phyloP scores from a whole-genome alignment of 1,284 basidiomycete genomes.

The Stereum hirsutum region DNA sequence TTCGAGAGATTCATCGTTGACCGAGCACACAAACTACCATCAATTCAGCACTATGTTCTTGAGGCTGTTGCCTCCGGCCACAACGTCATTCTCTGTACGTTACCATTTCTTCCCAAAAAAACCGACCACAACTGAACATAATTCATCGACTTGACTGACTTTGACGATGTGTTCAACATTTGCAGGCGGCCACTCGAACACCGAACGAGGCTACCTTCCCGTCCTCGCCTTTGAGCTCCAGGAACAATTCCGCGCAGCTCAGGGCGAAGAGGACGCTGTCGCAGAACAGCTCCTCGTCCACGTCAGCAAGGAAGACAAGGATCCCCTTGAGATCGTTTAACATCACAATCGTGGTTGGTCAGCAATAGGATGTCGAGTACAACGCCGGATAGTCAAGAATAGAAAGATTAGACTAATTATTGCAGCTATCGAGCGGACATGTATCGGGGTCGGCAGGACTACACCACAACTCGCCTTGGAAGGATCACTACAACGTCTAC shows the following conservation, averaged over 20 bases:
- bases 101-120: no score
- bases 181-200: conserved; percentile 59
- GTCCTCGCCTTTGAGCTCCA: conserved; percentile 54
- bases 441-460: no score
- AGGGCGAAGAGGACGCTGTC: conserved; percentile 11
- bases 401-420: no score
- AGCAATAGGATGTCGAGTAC: neutral
- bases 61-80: conserved; percentile 65
- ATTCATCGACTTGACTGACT: conserved; percentile 1
- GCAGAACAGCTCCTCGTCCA: conserved; percentile 34
- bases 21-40: conserved; percentile 6
- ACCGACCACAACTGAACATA: conserved; percentile 1
- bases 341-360: neutral
- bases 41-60: conserved; percentile 70
- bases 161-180: conserved; percentile 2
- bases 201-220: conserved; percentile 80
- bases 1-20: no score
- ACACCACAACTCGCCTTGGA: no score
- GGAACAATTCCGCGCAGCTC: conserved; percentile 18
- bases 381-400: neutral
- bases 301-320: conserved; percentile 49
- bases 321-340: conserved; percentile 51
- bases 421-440: no score
- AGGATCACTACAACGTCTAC: no score
- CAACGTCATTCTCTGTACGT: conserved; percentile 72